Percentiles rank a stretch among this genome's conserved stretches.
These are phyloP conservation scores for Penicillium egyptiacum DNA, from an alignment of 495 filamentous ascomycete species.

Conservation along the genomic window DNA sequence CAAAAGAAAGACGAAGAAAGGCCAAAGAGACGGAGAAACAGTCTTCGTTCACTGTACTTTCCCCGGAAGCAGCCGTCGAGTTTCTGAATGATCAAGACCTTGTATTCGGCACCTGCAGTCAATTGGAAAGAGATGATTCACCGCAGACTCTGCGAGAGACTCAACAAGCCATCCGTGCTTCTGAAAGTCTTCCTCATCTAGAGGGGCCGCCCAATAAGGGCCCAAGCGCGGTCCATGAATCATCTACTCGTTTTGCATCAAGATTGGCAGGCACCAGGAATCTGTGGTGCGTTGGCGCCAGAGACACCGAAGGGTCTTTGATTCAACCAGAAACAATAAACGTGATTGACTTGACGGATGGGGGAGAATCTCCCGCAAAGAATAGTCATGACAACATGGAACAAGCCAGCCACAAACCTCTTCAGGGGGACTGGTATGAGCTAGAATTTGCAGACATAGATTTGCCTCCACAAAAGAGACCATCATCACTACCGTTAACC, in stretches of 20 bases:
- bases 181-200: constrained; percentile 35
- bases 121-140: constrained; percentile 75
- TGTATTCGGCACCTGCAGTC: constrained; percentile 90
- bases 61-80: constrained; percentile 69
- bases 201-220: constrained; percentile 1
- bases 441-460: constrained; percentile 35
- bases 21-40: constrained; percentile 36
- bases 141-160: constrained; percentile 65
- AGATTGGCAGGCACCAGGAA: constrained; percentile 36
- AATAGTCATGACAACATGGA: not conserved
- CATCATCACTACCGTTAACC: not conserved
- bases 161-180: constrained; percentile 67
- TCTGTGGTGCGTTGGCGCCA: constrained; percentile 69
- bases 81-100: constrained; percentile 74
- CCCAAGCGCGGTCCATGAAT: not conserved
- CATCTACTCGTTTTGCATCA: constrained; percentile 21
- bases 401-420: not conserved
- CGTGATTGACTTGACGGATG: constrained; percentile 47
- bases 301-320: constrained; percentile 61
- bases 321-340: constrained; percentile 59
- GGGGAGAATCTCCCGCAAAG: constrained; percentile 1
- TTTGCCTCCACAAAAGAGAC: constrained; percentile 14
- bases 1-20: constrained; percentile 26
- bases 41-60: constrained; percentile 56
- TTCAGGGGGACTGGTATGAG: constrained; percentile 31